Conservation (phyloP, 257 asterid genomes). For the Mentha longifolia region DNA sequence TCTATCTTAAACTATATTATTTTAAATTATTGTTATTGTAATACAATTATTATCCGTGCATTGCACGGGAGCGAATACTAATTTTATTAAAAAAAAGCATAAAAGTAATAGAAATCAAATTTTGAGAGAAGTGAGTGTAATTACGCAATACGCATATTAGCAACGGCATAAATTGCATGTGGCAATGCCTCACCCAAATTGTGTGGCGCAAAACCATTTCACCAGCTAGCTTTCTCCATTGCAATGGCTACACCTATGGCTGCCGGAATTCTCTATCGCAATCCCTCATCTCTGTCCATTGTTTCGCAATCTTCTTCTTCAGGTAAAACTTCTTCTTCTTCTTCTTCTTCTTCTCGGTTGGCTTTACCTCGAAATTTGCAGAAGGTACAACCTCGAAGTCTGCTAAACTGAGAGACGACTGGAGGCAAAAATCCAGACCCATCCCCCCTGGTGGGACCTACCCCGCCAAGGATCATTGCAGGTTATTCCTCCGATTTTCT, state of each 20-base stretch:
- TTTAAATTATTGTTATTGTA: too few species aligned
- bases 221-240: not conserved
- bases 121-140: too few species aligned
- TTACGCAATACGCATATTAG: too few species aligned
- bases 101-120: too few species aligned
- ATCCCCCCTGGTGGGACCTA: conserved; percentile 96
- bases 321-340: conserved; percentile 30
- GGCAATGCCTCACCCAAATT: not conserved
- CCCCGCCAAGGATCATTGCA: conserved; percentile 98
- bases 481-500: conserved; percentile 44
- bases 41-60: too few species aligned
- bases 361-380: conserved; percentile 31
- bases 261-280: conserved; percentile 49
- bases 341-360: not conserved
- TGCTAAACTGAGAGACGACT: conserved; percentile 80
- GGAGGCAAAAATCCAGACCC: conserved; percentile 89
- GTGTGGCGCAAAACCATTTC: conserved; percentile 34
- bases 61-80: too few species aligned
- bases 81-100: too few species aligned
- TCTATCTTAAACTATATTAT: too few species aligned
- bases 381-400: conserved; percentile 56
- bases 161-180: too few species aligned
- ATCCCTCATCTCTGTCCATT: conserved; percentile 51
- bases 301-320: conserved; percentile 58
- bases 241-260: conserved; percentile 59